Conservation (phyloP, 192 early-diverging fungal species). For the Thamnidium elegans region DNA sequence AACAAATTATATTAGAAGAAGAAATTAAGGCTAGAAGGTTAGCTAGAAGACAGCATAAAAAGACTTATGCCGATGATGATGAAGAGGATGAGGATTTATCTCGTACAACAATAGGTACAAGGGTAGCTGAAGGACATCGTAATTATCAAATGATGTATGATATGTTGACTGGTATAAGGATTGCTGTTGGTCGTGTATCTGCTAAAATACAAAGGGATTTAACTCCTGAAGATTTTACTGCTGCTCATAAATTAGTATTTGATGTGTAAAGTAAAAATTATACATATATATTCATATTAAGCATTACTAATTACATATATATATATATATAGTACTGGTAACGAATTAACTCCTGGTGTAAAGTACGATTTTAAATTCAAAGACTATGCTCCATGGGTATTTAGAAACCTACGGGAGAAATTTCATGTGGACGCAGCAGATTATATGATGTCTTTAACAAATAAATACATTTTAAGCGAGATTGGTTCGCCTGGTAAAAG, state of each 20-base stretch:
- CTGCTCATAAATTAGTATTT: conserved; percentile 93
- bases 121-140: conserved; percentile 16
- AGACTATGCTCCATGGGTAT: conserved; percentile 99
- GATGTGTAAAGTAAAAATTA: conserved; percentile 68
- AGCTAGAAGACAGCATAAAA: conserved; percentile 1
- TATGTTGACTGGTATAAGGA: conserved; percentile 24
- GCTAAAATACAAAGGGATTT: conserved; percentile 80
- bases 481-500: conserved; percentile 94
- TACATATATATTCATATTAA: not conserved
- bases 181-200: conserved; percentile 70
- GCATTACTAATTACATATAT: too few species aligned
- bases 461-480: conserved; percentile 98
- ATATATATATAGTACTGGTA: conserved; percentile 65
- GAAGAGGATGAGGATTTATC: conserved; percentile 33
- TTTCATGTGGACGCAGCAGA: conserved; percentile 91
- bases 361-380: conserved; percentile 99
- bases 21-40: conserved; percentile 12
- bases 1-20: not conserved
- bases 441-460: conserved; percentile 92
- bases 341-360: conserved; percentile 93
- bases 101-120: conserved; percentile 52
- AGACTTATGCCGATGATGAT: conserved; percentile 7
- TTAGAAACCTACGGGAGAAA: conserved; percentile 83
- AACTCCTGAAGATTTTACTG: conserved; percentile 74
- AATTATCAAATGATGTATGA: conserved; percentile 22